Evolutionary conservation across 768 basidiomycete species (phyloP).

Genomic region (Termitomyces heimii): DNA sequence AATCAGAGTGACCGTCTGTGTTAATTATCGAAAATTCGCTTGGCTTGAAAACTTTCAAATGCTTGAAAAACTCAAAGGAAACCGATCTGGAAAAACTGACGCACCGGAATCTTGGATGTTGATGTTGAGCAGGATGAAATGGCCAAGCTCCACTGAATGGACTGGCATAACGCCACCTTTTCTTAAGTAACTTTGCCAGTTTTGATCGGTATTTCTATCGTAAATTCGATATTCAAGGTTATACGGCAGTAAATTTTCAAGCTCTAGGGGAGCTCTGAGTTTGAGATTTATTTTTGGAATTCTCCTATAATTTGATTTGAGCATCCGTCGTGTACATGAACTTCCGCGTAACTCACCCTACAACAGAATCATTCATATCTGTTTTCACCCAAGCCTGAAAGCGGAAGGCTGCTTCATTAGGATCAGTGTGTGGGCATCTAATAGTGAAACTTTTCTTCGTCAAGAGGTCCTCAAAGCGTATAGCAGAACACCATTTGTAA

Average conservation of each 20-base stretch:
- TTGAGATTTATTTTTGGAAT: conserved; percentile 82
- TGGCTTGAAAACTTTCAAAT: conserved; percentile 69
- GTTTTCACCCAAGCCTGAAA: conserved; percentile 90
- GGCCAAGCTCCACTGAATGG: conserved; percentile 88
- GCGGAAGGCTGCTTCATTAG: conserved; percentile 84
- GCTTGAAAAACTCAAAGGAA: background rate
- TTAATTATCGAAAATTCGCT: conserved; percentile 98
- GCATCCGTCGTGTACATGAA: background rate
- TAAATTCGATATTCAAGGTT: conserved; percentile 95
- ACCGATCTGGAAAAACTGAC: conserved; percentile 7
- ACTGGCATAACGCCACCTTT: conserved; percentile 95
- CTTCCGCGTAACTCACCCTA: conserved; percentile 37
- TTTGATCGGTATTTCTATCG: conserved; percentile 91
- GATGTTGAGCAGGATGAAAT: conserved; percentile 87
- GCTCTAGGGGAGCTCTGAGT: conserved; percentile 88
- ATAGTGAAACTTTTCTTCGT: conserved; percentile 65
- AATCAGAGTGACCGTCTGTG: conserved; percentile 86
- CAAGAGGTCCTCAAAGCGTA: conserved; percentile 87
- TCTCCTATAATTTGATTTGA: conserved; percentile 39
- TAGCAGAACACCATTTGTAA: conserved; percentile 86
- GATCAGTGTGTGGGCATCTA: conserved; percentile 77
- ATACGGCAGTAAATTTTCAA: conserved; percentile 93
- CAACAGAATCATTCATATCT: conserved; percentile 43
- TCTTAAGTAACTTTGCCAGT: conserved; percentile 90
- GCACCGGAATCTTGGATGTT: conserved; percentile 86